A percentile compares a stretch with the other conserved stretches of the same genome.
Evolutionary conservation across 2,329 filamentous ascomycete species (phyloP).

Genomic region (Drechmeria coniospora): DNA sequence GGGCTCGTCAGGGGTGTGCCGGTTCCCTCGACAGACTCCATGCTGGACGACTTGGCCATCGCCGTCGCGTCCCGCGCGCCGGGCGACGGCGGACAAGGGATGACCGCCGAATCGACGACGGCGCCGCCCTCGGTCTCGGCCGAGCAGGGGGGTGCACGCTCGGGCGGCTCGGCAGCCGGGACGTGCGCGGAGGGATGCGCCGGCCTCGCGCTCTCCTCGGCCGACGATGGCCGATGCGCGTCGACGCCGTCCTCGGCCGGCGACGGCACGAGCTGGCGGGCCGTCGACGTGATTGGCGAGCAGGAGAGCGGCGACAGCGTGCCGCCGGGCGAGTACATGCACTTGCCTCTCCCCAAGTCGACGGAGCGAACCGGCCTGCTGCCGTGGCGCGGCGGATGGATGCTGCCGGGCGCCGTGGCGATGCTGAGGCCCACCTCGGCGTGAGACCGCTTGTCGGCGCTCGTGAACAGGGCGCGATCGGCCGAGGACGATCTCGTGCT

Average conservation of each 20-base stretch:
- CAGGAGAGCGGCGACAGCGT: constrained; percentile 24
- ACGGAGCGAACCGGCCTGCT: constrained; percentile 32
- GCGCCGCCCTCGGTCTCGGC: too few species aligned
- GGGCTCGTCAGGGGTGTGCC: constrained; percentile 39
- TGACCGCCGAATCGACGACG: constrained; percentile 12
- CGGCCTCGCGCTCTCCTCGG: constrained; percentile 31
- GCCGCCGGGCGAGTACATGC: constrained; percentile 13
- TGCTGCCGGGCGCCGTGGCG: constrained; percentile 44
- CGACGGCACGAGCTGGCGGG: constrained; percentile 28
- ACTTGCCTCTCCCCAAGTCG: constrained; percentile 18
- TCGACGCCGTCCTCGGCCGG: constrained; percentile 28
- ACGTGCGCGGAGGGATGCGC: constrained; percentile 26
- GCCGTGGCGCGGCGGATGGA: constrained; percentile 29
- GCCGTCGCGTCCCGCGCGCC: constrained; percentile 26
- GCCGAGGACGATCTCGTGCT: constrained; percentile 43
- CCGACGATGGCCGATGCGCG: constrained; percentile 8
- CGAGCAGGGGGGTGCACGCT: too few species aligned
- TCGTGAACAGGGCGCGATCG: constrained; percentile 44
- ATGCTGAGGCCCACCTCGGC: constrained; percentile 49
- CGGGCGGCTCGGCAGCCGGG: too few species aligned
- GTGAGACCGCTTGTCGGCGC: constrained; percentile 46
- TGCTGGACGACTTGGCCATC: constrained; percentile 35
- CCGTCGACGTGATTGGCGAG: constrained; percentile 17
- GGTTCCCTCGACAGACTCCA: constrained; percentile 31
- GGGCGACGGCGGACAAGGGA: constrained; percentile 30